A percentile compares a stretch with the other conserved stretches of the same genome.
Conservation (phyloP, 75 land plant genomes). For the Larix kaempferi region DNA sequence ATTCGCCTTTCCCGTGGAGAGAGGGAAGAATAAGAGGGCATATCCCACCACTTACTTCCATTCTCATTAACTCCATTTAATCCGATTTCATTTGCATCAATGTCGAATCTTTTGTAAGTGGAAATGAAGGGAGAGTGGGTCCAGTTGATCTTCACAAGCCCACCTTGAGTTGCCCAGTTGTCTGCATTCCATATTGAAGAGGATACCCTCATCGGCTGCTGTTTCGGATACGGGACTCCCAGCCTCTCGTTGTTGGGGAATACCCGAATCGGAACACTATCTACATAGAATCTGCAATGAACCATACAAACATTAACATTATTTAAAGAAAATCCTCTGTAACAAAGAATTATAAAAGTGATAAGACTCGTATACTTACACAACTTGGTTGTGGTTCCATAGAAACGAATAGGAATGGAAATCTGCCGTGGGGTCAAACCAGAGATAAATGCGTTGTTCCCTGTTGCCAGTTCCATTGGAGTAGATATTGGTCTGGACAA, state of each 20-base stretch:
- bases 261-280: slow-evolving; percentile 20
- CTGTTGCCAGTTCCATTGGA: slow-evolving; percentile 44
- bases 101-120: neutral
- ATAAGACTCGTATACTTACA: slow-evolving; percentile 10
- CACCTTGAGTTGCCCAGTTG: slow-evolving; percentile 24
- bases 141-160: slow-evolving; percentile 23
- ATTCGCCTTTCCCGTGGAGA: slow-evolving; percentile 36
- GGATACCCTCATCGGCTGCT: neutral
- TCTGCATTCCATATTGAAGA: slow-evolving; percentile 31
- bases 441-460: slow-evolving; percentile 41
- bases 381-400: slow-evolving; percentile 32
- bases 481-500: slow-evolving; percentile 45
- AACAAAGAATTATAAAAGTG: too few relatives aligned
- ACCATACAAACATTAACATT: too few relatives aligned
- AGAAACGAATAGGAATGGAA: slow-evolving; percentile 44
- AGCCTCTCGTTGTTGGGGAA: slow-evolving; percentile 10
- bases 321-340: too few relatives aligned
- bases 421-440: slow-evolving; percentile 44
- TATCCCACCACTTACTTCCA: too few relatives aligned
- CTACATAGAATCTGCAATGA: slow-evolving; percentile 12
- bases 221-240: neutral
- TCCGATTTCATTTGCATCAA: too few relatives aligned
- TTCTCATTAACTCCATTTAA: too few relatives aligned
- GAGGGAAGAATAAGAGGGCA: slow-evolving; percentile 8
- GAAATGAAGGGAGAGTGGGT: slow-evolving; percentile 22